These are phyloP conservation scores for Sonneratia alba DNA, from an alignment of 345 rosid species.

Conservation along the genomic window DNA sequence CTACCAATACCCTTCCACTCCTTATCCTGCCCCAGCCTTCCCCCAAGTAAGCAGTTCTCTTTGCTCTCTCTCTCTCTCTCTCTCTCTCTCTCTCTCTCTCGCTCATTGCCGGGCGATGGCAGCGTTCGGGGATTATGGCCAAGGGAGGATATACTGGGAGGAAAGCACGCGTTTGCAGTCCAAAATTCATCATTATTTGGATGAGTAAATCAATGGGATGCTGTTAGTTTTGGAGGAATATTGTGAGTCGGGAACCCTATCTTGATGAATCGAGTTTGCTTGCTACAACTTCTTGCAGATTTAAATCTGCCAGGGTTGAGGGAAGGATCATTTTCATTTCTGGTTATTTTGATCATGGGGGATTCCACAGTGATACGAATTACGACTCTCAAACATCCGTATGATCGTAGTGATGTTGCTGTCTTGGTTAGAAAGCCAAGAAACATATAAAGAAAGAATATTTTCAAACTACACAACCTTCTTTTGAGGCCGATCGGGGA, in stretches of 20 bases:
- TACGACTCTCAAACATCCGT: no score
- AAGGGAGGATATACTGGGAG: neutral
- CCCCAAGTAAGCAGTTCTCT: slow-evolving; percentile 36
- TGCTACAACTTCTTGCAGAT: no score
- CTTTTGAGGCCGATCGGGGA: neutral
- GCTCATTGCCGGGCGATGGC: no score
- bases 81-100: neutral
- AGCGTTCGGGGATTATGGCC: no score
- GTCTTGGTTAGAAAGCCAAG: neutral
- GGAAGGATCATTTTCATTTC: neutral
- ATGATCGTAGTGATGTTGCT: neutral
- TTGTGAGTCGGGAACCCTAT: neutral
- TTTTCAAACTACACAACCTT: no score
- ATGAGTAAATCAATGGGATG: neutral
- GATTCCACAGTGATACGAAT: neutral
- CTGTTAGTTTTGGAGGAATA: neutral
- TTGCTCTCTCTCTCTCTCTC: neutral
- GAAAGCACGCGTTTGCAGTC: neutral
- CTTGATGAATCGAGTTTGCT: no score
- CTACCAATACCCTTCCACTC: slow-evolving; percentile 11
- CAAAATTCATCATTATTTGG: no score
- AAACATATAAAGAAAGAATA: neutral
- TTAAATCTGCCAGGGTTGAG: neutral
- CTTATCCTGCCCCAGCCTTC: slow-evolving; percentile 37
- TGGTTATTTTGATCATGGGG: neutral